Evolutionary conservation across 2,329 filamentous ascomycete genomes (phyloP), one percentile per base, ranked within the genome.

Genomic region (Fusarium cyanostomum): DNA sequence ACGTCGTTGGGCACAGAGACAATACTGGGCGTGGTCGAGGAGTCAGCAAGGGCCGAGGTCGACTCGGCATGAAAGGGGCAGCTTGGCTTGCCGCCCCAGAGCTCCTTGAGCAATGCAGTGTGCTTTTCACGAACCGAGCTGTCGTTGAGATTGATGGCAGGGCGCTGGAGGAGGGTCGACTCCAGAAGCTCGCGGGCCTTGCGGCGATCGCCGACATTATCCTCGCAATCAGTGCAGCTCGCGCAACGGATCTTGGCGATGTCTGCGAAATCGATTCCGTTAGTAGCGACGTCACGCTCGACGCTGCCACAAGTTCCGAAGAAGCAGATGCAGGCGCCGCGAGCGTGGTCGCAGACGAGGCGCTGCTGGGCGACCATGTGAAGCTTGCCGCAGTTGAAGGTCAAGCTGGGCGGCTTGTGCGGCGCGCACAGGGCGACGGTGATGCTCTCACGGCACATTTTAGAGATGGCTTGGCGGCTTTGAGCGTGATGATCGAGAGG

Each of bases 291-390:
- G 0, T 52, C 26, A 2, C 37, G 49, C 3, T 43, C 27, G 7
- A 72, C 26, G 0, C 0, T 26, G 2, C 71, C 71, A 4, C 71
- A 73, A 1, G 68, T 71, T 0, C 69, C 71, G 3, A 72, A 67
- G 39, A 53, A 71, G 54, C 71, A 72, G 7, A 63, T 27, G 7
- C 71, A 71, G 2, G 15, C 7, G 1, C 66, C 66, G 0, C 18
- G 34, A 0, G 71, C 66, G 0, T 42, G 11, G 4, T 43, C 26
- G 12, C 72, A 73, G 3, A 66, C 12, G 2, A 43, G 3, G 0
- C 62, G 64, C 0, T 58, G 28, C 2, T 43, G 16, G 1, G 67
- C 70, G 2, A 73, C 31, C 13, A 73, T 52, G 24, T 73, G 72
- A 0, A 73, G 59, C 9, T 66, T 64, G 2, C 60, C 67, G 11